Conservation (phyloP, 164 flowering plant species). For the Chloranthus sessilifolius region DNA sequence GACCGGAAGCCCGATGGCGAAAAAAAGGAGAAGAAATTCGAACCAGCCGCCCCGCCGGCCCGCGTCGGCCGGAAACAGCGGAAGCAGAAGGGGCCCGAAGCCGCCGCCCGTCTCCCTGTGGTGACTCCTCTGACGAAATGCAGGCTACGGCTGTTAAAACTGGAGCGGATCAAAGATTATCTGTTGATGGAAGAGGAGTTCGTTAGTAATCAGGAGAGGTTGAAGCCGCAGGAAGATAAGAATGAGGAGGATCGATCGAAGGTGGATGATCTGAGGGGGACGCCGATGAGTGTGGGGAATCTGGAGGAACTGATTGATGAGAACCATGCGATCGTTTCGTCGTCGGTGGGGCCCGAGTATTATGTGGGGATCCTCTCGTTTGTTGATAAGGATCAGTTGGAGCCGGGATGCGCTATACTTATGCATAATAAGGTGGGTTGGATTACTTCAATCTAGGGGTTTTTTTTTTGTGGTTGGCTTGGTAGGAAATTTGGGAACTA, state of each 20-base stretch:
- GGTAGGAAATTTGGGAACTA: no score
- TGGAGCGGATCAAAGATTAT: constrained; percentile 35
- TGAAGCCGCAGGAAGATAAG: constrained; percentile 40
- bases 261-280: constrained; percentile 32
- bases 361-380: constrained; percentile 28
- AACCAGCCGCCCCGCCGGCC: constrained; percentile 35
- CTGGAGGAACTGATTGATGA: constrained; percentile 34
- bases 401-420: constrained; percentile 37
- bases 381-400: constrained; percentile 40
- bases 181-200: constrained; percentile 39
- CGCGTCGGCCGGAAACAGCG: constrained; percentile 42
- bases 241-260: constrained; percentile 38
- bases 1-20: constrained; percentile 27
- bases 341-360: constrained; percentile 34
- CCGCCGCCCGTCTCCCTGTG: constrained; percentile 30
- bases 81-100: constrained; percentile 34
- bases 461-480: no score
- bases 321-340: constrained; percentile 37
- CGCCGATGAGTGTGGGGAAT: constrained; percentile 34
- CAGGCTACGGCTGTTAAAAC: constrained; percentile 30
- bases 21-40: constrained; percentile 34
- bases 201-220: constrained; percentile 30
- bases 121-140: constrained; percentile 36
- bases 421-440: constrained; percentile 33
- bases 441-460: no score